phyloP scores from a whole-genome alignment of 2,329 filamentous ascomycete genomes.

The Ophiostoma novo-ulmi region DNA sequence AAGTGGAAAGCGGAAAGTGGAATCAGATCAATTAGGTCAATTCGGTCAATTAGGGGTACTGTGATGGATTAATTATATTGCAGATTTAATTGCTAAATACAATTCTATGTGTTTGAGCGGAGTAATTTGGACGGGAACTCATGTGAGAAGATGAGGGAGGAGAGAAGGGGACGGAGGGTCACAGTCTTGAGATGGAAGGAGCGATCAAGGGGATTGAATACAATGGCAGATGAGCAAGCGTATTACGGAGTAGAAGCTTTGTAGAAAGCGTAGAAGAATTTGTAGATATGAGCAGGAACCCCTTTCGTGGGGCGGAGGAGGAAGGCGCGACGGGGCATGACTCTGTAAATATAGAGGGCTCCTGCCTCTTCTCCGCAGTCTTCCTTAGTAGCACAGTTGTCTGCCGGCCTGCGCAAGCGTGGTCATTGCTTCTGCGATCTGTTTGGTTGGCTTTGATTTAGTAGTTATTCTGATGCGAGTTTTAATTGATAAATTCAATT shows the following conservation, averaged over 20 bases:
- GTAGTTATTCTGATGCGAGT: neutral
- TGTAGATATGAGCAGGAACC: slow-evolving; percentile 1
- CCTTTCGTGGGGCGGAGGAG: slow-evolving; percentile 23
- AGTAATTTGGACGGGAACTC: neutral
- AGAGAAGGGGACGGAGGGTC: neutral
- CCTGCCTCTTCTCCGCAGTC: neutral
- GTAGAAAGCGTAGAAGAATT: neutral
- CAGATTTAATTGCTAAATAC: neutral
- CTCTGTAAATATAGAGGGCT: too few species aligned
- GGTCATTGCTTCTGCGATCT: neutral
- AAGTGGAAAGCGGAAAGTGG: slow-evolving; percentile 3
- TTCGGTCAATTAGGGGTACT: neutral
- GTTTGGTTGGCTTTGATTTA: slow-evolving; percentile 7
- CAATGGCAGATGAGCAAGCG: neutral
- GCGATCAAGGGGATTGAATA: neutral
- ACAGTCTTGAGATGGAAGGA: neutral
- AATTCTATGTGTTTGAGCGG: neutral
- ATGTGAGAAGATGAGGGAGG: neutral
- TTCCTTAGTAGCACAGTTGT: neutral
- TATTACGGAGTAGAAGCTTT: neutral
- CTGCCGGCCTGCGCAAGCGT: neutral
- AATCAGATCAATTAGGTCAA: neutral
- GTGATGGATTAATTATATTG: neutral
- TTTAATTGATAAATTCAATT: neutral
- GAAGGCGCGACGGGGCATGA: slow-evolving; percentile 19